Percentiles rank a stretch among this genome's conserved stretches.
phyloP scores from a whole-genome alignment of 805 yeast species.

The Geotrichum ghanense region DNA sequence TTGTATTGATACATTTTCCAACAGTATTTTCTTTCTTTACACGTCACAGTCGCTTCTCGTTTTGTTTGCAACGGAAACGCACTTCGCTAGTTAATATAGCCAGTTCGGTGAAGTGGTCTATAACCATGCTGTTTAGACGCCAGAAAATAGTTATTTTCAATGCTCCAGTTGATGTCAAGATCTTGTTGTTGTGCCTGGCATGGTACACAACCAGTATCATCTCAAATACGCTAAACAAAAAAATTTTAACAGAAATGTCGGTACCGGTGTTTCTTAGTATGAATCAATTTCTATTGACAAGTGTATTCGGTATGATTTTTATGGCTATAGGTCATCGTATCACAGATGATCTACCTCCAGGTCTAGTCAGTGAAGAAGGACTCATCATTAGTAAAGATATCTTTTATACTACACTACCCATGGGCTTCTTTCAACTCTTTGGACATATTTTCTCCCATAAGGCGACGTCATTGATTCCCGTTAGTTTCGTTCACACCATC shows the following conservation, averaged over 20 bases:
- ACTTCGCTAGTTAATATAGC: no score
- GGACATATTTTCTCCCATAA: constrained; percentile 89
- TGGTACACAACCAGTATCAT: constrained; percentile 81
- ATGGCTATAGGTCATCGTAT: constrained; percentile 28
- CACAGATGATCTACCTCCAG: constrained; percentile 27
- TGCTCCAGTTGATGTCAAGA: constrained; percentile 31
- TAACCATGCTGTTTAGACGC: neutral
- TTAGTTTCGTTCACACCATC: constrained; percentile 88
- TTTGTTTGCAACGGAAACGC: no score
- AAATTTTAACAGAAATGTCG: constrained; percentile 54
- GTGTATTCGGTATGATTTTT: constrained; percentile 41
- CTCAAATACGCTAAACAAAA: constrained; percentile 71
- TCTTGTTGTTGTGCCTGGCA: constrained; percentile 45
- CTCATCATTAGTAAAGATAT: constrained; percentile 19
- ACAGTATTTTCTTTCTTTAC: no score
- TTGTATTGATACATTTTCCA: no score
- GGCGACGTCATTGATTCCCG: constrained; percentile 86
- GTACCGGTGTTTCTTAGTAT: constrained; percentile 88
- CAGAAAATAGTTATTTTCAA: neutral
- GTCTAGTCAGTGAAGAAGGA: constrained; percentile 21
- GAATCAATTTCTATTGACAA: constrained; percentile 71
- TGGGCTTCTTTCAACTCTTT: constrained; percentile 87
- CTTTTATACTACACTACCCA: constrained; percentile 53
- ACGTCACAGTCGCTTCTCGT: no score
- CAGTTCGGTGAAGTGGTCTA: no score